A percentile compares a stretch with the other conserved stretches of the same genome.
These are phyloP conservation scores for Exophiala spinifera DNA, from an alignment of 2,329 filamentous ascomycete species.

Conservation along the genomic window DNA sequence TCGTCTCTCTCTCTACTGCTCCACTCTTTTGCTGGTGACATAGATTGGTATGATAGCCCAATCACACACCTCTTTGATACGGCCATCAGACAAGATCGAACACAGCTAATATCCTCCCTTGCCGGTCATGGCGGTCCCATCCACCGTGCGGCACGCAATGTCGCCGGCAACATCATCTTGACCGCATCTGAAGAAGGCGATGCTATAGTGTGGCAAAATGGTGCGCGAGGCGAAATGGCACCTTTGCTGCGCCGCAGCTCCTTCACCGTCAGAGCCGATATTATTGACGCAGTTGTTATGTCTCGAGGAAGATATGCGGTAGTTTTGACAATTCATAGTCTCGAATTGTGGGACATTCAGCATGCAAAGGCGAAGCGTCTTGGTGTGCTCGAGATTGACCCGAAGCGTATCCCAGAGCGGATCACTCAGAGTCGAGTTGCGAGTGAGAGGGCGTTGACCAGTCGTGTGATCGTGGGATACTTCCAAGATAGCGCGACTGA, in stretches of 20 bases:
- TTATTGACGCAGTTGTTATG: slow-evolving; percentile 21
- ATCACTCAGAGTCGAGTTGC: slow-evolving; percentile 24
- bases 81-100: slow-evolving; percentile 55
- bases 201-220: slow-evolving; percentile 77
- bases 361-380: slow-evolving; percentile 21
- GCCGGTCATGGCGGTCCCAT: slow-evolving; percentile 79
- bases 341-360: slow-evolving; percentile 24
- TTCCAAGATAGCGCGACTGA: slow-evolving; percentile 12
- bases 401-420: slow-evolving; percentile 10
- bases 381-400: slow-evolving; percentile 7
- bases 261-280: slow-evolving; percentile 14
- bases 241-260: slow-evolving; percentile 20
- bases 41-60: slow-evolving; percentile 76
- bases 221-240: slow-evolving; percentile 7
- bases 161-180: slow-evolving; percentile 73
- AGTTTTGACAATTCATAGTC: slow-evolving; percentile 12
- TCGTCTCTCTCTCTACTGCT: slow-evolving; percentile 70
- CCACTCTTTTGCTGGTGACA: slow-evolving; percentile 80
- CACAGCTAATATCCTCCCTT: slow-evolving; percentile 67
- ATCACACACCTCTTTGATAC: slow-evolving; percentile 77
- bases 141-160: slow-evolving; percentile 82
- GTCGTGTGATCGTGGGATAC: slow-evolving; percentile 22
- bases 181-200: slow-evolving; percentile 77
- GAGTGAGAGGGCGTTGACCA: slow-evolving; percentile 21
- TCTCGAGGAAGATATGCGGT: slow-evolving; percentile 23